Conservation (phyloP, 495 filamentous ascomycete species). For the Cenococcum geophilum region DNA sequence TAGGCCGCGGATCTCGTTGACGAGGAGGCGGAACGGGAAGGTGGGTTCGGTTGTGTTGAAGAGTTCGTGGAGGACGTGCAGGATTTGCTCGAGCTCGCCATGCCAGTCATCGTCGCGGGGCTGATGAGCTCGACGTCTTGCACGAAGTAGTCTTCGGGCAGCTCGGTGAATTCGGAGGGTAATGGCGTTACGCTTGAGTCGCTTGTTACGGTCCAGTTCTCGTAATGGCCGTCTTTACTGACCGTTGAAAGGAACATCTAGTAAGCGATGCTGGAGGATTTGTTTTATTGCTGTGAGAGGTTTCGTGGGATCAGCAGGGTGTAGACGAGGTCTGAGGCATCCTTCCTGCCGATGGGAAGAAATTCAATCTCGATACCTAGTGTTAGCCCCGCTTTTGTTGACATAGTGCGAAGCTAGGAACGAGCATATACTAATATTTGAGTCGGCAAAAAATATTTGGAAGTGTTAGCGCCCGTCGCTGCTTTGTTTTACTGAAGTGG, state of each 20-base stretch:
- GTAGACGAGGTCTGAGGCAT: constrained; percentile 17
- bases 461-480: no score
- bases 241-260: background rate
- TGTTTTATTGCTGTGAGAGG: constrained; percentile 2
- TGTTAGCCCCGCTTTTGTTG: background rate
- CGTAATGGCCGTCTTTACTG: no score
- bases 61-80: background rate
- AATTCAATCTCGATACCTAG: constrained; percentile 19
- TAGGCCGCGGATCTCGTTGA: background rate
- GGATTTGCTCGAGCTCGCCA: background rate
- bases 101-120: background rate
- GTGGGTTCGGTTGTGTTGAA: background rate
- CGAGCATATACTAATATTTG: background rate
- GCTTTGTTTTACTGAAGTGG: no score
- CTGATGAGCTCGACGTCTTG: no score
- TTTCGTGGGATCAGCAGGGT: constrained; percentile 5
- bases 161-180: no score
- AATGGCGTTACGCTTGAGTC: no score
- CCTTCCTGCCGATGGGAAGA: constrained; percentile 21
- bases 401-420: background rate
- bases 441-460: background rate
- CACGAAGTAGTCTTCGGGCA: no score
- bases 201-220: no score
- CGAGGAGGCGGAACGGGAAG: constrained; percentile 3
- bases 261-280: background rate